Base-by-base conservation (phyloP, 192 early-diverging fungal species). In the Gamsiella multidivaricata region DNA sequence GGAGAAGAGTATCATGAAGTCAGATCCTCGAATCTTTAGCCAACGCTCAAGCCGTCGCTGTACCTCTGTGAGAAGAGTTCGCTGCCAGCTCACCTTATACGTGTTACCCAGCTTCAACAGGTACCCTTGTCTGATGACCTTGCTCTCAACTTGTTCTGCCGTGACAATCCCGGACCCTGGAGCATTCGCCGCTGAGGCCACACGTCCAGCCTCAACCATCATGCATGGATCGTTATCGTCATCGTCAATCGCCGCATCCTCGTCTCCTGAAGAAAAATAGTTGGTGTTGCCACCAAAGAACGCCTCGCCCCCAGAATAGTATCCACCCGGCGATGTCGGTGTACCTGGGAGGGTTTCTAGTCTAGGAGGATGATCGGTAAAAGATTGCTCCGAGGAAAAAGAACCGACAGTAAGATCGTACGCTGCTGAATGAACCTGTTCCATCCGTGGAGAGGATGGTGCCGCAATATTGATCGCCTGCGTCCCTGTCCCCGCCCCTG, bases 21-120 rank as follows among this genome's bases (percentile, higher is more conserved):
- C n/a, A n/a, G n/a, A n/a, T n/a, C n/a, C n/a, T n/a, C n/a, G n/a
- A n/a, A n/a, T n/a, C n/a, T n/a, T n/a, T n/a, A n/a, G n/a, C n/a
- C n/a, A n/a, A n/a, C n/a, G n/a, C n/a, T n/a, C n/a, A 4, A 5
- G 41, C 18, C 22, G 20, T 43, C 22, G 14, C 5, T 34, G 18
- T 20, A 25, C 18, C 15, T 34, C 14, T 25, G n/a, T n/a, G n/a
- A n/a, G n/a, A n/a, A n/a, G n/a, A n/a, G n/a, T n/a, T n/a, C n/a
- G n/a, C n/a, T n/a, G n/a, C n/a, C n/a, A n/a, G n/a, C n/a, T 52
- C 54, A 69, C 67, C 67, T 85, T 88, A 57, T 85, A 82, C 37
- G 61, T 85, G 54, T 85, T 80, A 5, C 84, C 80, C 6, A 88
- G 64, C 47, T 88, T 88, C 23, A 83, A 51, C 18, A 88, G 26